Conservation (phyloP, 495 filamentous ascomycete species). For the Penicillium ucsense region DNA sequence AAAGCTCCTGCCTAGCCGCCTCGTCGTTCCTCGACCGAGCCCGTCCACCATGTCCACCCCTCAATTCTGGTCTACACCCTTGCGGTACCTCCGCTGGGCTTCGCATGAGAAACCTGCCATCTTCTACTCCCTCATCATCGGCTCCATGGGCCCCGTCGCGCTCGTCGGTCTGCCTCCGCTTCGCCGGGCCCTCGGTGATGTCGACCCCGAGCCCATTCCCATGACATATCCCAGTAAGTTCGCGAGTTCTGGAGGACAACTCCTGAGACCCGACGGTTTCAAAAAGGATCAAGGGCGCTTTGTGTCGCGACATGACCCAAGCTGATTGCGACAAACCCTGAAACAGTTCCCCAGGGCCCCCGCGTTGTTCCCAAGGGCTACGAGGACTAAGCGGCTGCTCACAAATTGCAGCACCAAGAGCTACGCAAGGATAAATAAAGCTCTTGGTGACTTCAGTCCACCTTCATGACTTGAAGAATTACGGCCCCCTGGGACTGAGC, state of each 20-base stretch:
- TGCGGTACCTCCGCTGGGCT: slow-evolving; percentile 80
- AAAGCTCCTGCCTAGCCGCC: slow-evolving; percentile 9
- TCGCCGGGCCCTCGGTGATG: slow-evolving; percentile 58
- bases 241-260: background rate
- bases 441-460: background rate
- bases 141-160: slow-evolving; percentile 56
- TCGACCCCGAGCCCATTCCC: slow-evolving; percentile 60
- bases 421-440: background rate
- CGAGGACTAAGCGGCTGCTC: slow-evolving; percentile 49
- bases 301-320: no score
- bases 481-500: no score
- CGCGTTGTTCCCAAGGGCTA: slow-evolving; percentile 64
- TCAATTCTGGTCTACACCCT: slow-evolving; percentile 70
- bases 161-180: slow-evolving; percentile 61
- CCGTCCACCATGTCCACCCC: slow-evolving; percentile 53
- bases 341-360: slow-evolving; percentile 64
- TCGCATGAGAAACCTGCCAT: slow-evolving; percentile 76
- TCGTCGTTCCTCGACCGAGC: slow-evolving; percentile 8
- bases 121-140: slow-evolving; percentile 75
- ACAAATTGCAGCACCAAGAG: background rate
- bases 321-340: slow-evolving; percentile 2
- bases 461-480: background rate
- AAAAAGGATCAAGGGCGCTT: no score
- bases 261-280: no score
- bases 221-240: slow-evolving; percentile 82